phyloP scores from a whole-genome alignment of 2,329 filamentous ascomycete species.

The Berkeleyomyces rouxiae region DNA sequence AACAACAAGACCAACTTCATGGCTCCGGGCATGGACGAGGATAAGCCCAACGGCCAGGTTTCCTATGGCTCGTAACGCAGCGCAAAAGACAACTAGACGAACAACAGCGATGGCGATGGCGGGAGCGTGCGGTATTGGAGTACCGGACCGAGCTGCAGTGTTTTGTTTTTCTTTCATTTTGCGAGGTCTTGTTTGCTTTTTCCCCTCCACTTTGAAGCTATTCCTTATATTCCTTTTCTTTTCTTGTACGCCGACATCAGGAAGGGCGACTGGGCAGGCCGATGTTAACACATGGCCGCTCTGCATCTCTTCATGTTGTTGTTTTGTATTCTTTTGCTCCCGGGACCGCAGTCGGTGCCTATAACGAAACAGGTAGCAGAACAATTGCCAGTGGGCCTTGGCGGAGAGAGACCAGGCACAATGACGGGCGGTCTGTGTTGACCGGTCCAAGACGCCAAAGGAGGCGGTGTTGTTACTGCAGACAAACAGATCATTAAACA shows the following conservation, averaged over 20 bases:
- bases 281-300: not conserved
- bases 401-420: not conserved
- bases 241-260: not conserved
- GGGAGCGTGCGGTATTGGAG: not conserved
- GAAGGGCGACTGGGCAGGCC: not conserved
- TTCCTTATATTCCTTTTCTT: not conserved
- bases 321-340: not conserved
- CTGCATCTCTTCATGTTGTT: not conserved
- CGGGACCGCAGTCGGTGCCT: not conserved
- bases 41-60: conserved; percentile 43
- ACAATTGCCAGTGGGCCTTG: not conserved
- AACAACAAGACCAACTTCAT: conserved; percentile 67
- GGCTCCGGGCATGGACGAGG: conserved; percentile 51
- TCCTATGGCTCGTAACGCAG: conserved; percentile 36
- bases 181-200: not conserved
- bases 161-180: conserved; percentile 2
- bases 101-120: not conserved
- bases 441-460: not conserved
- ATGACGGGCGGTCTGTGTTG: not conserved
- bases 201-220: not conserved
- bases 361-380: not conserved
- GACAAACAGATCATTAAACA: conserved; percentile 7
- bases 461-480: conserved; percentile 1
- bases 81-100: not conserved
- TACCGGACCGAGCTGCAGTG: not conserved